These are phyloP conservation scores for Podospora pseudopauciseta DNA, from an alignment of 495 filamentous ascomycete genomes.

Conservation along the genomic window DNA sequence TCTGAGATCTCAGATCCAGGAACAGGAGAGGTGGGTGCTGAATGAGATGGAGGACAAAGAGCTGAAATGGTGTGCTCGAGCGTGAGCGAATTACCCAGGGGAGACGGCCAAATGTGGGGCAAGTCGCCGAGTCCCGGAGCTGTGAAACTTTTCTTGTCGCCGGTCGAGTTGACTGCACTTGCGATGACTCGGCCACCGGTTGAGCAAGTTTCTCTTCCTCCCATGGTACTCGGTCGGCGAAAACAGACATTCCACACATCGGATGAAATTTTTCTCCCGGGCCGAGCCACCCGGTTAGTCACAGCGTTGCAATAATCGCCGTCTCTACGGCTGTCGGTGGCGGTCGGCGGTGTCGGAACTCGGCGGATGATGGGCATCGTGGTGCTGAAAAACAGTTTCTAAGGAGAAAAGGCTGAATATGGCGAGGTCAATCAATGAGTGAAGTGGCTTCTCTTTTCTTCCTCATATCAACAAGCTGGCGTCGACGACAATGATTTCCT, in stretches of 20 bases:
- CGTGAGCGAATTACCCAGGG: neutral
- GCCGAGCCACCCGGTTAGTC: neutral
- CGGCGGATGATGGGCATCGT: neutral
- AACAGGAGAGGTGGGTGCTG: neutral
- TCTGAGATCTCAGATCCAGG: neutral
- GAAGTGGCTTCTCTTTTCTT: too few species aligned
- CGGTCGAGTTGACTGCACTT: too few species aligned
- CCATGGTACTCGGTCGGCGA: neutral
- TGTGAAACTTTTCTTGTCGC: neutral
- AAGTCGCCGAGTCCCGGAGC: constrained; percentile 5
- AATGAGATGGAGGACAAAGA: neutral
- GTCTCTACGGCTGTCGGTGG: neutral
- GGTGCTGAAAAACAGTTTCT: too few species aligned
- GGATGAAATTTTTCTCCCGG: neutral
- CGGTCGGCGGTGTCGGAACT: neutral
- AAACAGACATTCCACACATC: neutral
- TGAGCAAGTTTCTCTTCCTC: neutral
- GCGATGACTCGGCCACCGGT: neutral
- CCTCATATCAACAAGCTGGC: too few species aligned
- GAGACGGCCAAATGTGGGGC: neutral
- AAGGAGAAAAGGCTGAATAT: too few species aligned
- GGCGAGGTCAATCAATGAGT: too few species aligned
- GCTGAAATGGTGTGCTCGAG: neutral
- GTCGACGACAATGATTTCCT: too few species aligned
- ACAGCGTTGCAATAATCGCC: neutral